phyloP scores from a whole-genome alignment of 148 eudicot species.

The Fagopyrum homotropicum region DNA sequence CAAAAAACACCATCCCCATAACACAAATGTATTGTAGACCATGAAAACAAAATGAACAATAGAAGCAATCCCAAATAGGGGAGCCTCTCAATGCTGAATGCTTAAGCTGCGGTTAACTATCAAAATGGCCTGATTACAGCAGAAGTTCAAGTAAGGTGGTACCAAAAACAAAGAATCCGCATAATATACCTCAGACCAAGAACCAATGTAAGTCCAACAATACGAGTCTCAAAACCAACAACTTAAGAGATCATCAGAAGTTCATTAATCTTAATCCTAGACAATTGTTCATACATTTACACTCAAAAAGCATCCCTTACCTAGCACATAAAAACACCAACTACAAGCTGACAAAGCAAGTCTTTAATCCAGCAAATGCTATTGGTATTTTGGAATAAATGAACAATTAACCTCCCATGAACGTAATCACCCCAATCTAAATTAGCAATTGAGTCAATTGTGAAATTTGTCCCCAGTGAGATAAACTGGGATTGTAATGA shows the following conservation, averaged over 20 bases:
- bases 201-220: not conserved
- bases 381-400: not conserved
- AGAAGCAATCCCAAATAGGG: not conserved
- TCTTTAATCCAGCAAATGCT: not conserved
- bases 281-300: not conserved
- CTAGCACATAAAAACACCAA: not conserved
- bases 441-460: not conserved
- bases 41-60: not conserved
- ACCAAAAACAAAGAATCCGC: not conserved
- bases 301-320: not conserved
- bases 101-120: not conserved
- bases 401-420: not conserved
- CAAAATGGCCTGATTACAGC: not conserved
- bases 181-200: not conserved
- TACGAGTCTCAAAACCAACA: not conserved
- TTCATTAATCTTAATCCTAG: not conserved
- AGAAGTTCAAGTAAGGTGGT: not conserved
- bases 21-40: not conserved
- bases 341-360: not conserved
- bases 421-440: not conserved
- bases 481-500: not conserved
- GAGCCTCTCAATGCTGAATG: not conserved
- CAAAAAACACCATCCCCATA: not conserved
- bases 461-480: not conserved
- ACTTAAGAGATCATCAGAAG: not conserved